Evolutionary conservation across 75 land plant species (phyloP), one percentile per base, ranked within the genome.

Genomic region (Azolla pinnata): DNA sequence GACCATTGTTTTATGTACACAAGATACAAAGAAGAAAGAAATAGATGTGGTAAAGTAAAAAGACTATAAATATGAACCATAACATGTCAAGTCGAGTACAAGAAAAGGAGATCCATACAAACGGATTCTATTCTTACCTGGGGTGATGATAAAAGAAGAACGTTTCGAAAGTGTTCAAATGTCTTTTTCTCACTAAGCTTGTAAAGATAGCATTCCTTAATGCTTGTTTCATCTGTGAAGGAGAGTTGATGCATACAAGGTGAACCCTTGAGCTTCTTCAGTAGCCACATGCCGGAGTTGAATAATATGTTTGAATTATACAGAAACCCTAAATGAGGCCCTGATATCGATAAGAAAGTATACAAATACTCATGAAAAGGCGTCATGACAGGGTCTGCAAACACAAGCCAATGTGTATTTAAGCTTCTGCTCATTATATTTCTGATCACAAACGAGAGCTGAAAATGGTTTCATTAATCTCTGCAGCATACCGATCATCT

Each of bases 231-330:
- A 72, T 88, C 95, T 1, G 86, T 82, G 51, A 85, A 71, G 35
- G 95, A 85, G 9, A 88, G 81, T 50, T 88, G 95, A 56, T 88
- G 95, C 67, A 88, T 85, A 54, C 85, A 88, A 50, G 69, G 85
- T 52, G 83, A 75, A 33, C 69, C 75, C 60, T 88, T 85, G 38
- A 85, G 72, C 75, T 85, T 88, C 71, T 88, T 88, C 64, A 88
- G 65, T 8, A 88, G 77, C 95, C 95, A 88, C 50, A 88, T 35
- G 3, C 95, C 95, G 31, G 89, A 85, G 59, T 86, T 88, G 62
- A 88, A 88, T 55, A 88, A 66, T 31, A 83, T 73, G 67, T 88
- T 88, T 57, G 86, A 80, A 64, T 90, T 82, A 63, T 88, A 88
- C 40, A 85, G 57, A 57, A 82, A 88, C 7, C 95, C 95, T 46